A percentile compares a stretch with the other conserved stretches of the same genome.
phyloP scores from a whole-genome alignment of 2,329 filamentous ascomycete genomes.

The Aspergillus sp. region DNA sequence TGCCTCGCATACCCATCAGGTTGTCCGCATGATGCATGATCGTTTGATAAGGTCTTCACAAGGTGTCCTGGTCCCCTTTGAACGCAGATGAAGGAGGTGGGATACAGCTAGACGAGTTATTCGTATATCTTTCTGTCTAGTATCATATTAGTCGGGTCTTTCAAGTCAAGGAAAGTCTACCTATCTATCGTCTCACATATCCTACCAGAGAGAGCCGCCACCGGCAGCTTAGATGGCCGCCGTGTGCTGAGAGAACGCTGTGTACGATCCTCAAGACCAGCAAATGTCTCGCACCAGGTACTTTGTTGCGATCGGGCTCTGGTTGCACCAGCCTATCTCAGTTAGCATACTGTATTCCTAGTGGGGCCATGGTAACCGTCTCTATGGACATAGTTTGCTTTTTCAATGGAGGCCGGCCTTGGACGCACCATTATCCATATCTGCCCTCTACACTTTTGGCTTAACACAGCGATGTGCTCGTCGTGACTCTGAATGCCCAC shows the following conservation, averaged over 20 bases:
- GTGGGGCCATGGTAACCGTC: not conserved
- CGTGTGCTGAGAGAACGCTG: not conserved
- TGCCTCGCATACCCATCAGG: not conserved
- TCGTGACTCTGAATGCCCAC: not conserved
- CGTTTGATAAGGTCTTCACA: not conserved
- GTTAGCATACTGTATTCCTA: not conserved
- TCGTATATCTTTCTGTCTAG: not conserved
- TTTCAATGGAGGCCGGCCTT: not conserved
- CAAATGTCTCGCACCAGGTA: not conserved
- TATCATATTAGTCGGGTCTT: not conserved
- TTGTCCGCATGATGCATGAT: not conserved
- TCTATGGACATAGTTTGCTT: not conserved
- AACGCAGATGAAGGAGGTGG: not conserved
- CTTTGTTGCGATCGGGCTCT: not conserved
- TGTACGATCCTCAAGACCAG: not conserved
- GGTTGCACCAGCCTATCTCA: not conserved
- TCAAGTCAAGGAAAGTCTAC: not conserved
- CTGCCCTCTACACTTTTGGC: not conserved
- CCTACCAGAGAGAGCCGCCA: not conserved
- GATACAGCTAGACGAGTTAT: conserved; percentile 1
- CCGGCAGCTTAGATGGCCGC: not conserved
- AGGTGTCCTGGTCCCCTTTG: not conserved
- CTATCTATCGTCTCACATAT: not conserved
- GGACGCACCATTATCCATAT: not conserved
- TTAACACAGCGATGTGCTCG: not conserved